Conservation (phyloP, 768 basidiomycete genomes). For the Floccularia luteovirens region DNA sequence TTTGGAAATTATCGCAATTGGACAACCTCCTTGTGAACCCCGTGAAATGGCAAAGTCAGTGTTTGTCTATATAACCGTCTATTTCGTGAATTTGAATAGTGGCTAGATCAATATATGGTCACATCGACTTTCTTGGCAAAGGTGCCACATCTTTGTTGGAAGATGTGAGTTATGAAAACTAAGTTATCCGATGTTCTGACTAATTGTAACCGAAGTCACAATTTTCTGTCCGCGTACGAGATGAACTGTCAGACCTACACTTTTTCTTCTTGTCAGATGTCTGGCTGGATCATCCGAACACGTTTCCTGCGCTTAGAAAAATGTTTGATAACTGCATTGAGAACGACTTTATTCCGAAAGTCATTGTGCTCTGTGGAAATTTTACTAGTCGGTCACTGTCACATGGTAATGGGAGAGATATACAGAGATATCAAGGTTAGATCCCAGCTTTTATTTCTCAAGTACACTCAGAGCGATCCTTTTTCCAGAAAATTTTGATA, state of each 20-base stretch:
- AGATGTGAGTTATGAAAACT: conserved; percentile 51
- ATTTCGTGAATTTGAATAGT: conserved; percentile 7
- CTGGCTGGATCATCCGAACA: conserved; percentile 87
- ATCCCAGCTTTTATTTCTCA: background rate
- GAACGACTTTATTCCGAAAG: conserved; percentile 77
- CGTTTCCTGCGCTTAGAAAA: conserved; percentile 69
- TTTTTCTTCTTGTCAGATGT: conserved; percentile 96
- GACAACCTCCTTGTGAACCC: conserved; percentile 94
- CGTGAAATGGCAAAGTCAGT: conserved; percentile 74
- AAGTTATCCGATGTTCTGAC: background rate
- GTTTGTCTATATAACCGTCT: background rate
- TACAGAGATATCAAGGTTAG: conserved; percentile 81
- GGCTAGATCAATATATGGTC: conserved; percentile 83
- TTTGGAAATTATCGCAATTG: conserved; percentile 86
- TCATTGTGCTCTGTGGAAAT: conserved; percentile 92
- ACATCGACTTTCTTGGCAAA: conserved; percentile 95
- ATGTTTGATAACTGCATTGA: conserved; percentile 90
- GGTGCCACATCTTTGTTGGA: conserved; percentile 86
- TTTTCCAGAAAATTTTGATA: conserved; percentile 73
- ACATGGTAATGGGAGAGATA: conserved; percentile 70
- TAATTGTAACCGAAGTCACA: conserved; percentile 37
- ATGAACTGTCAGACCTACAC: conserved; percentile 68
- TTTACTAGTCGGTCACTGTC: conserved; percentile 81
- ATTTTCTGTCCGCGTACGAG: conserved; percentile 51
- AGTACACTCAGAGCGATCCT: background rate